Base-by-base conservation (phyloP, 2,329 filamentous ascomycete genomes). In the Sporothrix mexicana region DNA sequence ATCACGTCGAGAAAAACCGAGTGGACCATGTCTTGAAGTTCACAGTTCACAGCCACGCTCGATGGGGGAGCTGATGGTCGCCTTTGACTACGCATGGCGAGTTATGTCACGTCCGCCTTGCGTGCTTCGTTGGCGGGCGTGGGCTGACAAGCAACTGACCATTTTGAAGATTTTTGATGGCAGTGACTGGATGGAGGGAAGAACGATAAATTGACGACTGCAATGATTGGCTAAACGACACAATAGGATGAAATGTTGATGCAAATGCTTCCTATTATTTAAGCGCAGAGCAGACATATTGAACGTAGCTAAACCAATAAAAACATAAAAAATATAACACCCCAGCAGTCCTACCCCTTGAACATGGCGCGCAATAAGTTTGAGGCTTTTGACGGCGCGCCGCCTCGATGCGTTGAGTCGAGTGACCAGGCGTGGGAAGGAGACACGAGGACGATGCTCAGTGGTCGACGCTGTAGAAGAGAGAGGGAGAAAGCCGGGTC, bases 391-490 rank as follows among this genome's bases (percentile, higher is more conserved):
- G 10, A 66, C 41, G 41, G 41, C 12, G 41, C 20, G 36, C 61
- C 20, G 61, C 41, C 10, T 66, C 10, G 61, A 25, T 45, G 9
- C 36, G 41, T 66, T 25, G 41, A 47, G 13, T 13, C 36, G 12
- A 25, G 61, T 25, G 41, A 13, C 41, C 3, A 6, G n/a, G 62
- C 5, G 43, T 9, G 3, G 62, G 15, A 43, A 59, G 30, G 3
- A 55, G 25, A 66, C 61, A 66, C 41, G 61, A 47, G 17, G 6
- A 25, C 30, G 17, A 6, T 59, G 45, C 59, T 78, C 74, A 78
- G 76, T 79, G 77, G 75, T 78, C 77, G 75, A 78, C 73, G 41
- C 77, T 78, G 71, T 7, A 61, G 61, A 2, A 68, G 47, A 53
- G 13, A 25, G 41, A 61, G 73, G 12, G 20, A 62, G 36, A 43